A percentile compares a stretch with the other conserved stretches of the same genome.
Conservation (phyloP, 306 rosid species). For the Pueraria montana region DNA sequence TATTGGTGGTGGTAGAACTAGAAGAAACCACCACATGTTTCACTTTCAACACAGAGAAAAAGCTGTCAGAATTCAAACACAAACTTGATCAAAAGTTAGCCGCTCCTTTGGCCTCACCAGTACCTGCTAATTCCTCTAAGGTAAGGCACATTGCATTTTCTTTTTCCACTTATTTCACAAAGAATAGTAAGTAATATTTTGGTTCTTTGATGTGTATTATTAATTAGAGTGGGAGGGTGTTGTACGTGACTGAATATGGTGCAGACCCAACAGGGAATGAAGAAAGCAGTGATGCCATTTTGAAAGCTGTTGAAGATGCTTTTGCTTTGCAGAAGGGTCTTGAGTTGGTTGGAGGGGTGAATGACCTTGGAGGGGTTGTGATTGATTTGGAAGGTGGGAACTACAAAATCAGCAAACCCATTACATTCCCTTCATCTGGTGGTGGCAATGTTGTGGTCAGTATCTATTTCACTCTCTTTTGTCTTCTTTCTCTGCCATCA, state of each 20-base stretch:
- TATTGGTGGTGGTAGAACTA: background rate
- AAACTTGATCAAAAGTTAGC: conserved; percentile 37
- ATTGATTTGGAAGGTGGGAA: conserved; percentile 77
- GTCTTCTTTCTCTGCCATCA: too few relatives aligned
- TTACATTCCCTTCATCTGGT: conserved; percentile 61
- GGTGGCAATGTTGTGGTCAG: conserved; percentile 73
- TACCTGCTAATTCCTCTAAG: background rate
- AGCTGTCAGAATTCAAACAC: conserved; percentile 41
- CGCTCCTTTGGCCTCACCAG: background rate
- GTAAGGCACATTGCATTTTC: conserved; percentile 42
- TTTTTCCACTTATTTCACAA: background rate
- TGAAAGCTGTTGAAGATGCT: conserved; percentile 64
- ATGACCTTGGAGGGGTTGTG: conserved; percentile 68
- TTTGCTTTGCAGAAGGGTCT: conserved; percentile 49
- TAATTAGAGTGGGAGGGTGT: conserved; percentile 53
- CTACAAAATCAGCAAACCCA: conserved; percentile 66
- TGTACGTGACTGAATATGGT: conserved; percentile 62
- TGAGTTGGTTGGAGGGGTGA: conserved; percentile 64
- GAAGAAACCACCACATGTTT: conserved; percentile 40
- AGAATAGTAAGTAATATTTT: too few relatives aligned
- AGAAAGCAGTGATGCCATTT: conserved; percentile 66
- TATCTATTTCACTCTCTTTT: background rate
- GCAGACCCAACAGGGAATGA: conserved; percentile 71
- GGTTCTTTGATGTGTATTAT: background rate
- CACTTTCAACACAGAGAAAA: conserved; percentile 25